phyloP scores from a whole-genome alignment of 2,329 filamentous ascomycete genomes.

The Pestalotiopsis sp. region DNA sequence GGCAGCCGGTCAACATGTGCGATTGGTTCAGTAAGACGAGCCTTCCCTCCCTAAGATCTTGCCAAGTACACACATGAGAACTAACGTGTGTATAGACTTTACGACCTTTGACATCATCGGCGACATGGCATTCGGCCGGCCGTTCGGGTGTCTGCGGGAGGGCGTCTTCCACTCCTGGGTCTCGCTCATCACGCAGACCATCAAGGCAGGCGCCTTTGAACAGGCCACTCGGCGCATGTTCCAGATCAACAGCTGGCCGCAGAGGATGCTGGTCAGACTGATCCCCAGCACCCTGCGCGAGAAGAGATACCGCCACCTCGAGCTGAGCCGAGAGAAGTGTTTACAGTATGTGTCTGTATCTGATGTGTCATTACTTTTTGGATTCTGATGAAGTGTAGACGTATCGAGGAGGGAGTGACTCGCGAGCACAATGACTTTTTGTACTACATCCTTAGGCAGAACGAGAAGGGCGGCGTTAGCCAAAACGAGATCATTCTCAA shows the following conservation, averaged over 20 bases:
- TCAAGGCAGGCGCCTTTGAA: slow-evolving; percentile 26
- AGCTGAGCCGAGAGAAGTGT: slow-evolving; percentile 24
- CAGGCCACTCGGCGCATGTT: slow-evolving; percentile 28
- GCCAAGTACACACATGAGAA: slow-evolving; percentile 7
- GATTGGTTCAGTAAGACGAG: slow-evolving; percentile 40
- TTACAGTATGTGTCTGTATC: slow-evolving; percentile 19
- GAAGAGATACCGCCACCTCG: slow-evolving; percentile 22
- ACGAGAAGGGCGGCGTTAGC: slow-evolving; percentile 34
- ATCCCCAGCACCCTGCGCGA: slow-evolving; percentile 21
- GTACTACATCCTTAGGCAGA: slow-evolving; percentile 28
- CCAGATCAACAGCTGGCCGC: slow-evolving; percentile 25
- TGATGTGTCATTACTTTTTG: too few relatives aligned
- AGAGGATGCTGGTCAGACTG: slow-evolving; percentile 17
- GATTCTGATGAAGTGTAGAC: slow-evolving; percentile 16
- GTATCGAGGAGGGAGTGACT: slow-evolving; percentile 28
- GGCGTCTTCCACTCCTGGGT: slow-evolving; percentile 38
- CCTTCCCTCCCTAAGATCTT: slow-evolving; percentile 17
- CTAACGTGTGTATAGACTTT: slow-evolving; percentile 35
- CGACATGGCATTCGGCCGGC: slow-evolving; percentile 48
- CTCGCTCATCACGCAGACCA: slow-evolving; percentile 29
- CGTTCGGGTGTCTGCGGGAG: slow-evolving; percentile 38
- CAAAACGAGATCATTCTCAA: slow-evolving; percentile 37
- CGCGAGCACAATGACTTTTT: slow-evolving; percentile 26
- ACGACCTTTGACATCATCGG: slow-evolving; percentile 44
- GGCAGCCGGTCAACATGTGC: slow-evolving; percentile 31